Evolutionary conservation across 768 basidiomycete genomes (phyloP).

Genomic region (Udeniomyces megalosporus): DNA sequence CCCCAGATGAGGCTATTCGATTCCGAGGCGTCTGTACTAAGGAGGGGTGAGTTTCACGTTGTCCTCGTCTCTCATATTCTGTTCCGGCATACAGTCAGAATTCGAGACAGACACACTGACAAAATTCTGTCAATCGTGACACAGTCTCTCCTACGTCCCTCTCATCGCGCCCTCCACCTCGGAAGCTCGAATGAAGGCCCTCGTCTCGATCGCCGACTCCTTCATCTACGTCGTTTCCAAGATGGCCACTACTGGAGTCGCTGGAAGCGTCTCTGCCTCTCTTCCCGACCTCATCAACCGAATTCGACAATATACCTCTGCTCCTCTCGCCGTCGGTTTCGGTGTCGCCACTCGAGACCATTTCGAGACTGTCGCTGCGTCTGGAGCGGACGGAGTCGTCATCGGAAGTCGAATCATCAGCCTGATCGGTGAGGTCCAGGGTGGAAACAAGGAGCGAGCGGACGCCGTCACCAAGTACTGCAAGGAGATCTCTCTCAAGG

Average conservation of each 20-base stretch:
- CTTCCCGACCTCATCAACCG: slow-evolving; percentile 72
- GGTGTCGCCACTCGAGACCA: slow-evolving; percentile 82
- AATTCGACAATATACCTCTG: slow-evolving; percentile 44
- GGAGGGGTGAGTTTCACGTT: slow-evolving; percentile 43
- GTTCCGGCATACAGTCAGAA: neutral
- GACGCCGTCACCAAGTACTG: slow-evolving; percentile 56
- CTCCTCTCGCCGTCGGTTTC: slow-evolving; percentile 90
- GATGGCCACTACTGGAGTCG: slow-evolving; percentile 94
- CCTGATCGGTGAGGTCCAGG: slow-evolving; percentile 52
- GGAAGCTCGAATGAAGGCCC: slow-evolving; percentile 69
- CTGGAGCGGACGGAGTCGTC: slow-evolving; percentile 91
- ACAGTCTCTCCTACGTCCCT: slow-evolving; percentile 83
- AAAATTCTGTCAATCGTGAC: neutral
- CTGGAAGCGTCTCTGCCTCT: slow-evolving; percentile 50
- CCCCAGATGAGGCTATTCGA: slow-evolving; percentile 82
- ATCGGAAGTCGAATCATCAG: slow-evolving; percentile 73
- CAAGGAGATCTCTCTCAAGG: slow-evolving; percentile 32
- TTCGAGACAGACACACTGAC: neutral
- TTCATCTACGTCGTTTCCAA: slow-evolving; percentile 99
- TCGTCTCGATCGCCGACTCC: slow-evolving; percentile 81
- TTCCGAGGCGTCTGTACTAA: slow-evolving; percentile 78
- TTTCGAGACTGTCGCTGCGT: slow-evolving; percentile 64
- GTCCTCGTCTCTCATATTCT: neutral
- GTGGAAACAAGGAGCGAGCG: slow-evolving; percentile 32
- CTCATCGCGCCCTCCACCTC: slow-evolving; percentile 89